These are phyloP conservation scores for Volvox africanus DNA, from an alignment of 139 green algal species.

Conservation along the genomic window DNA sequence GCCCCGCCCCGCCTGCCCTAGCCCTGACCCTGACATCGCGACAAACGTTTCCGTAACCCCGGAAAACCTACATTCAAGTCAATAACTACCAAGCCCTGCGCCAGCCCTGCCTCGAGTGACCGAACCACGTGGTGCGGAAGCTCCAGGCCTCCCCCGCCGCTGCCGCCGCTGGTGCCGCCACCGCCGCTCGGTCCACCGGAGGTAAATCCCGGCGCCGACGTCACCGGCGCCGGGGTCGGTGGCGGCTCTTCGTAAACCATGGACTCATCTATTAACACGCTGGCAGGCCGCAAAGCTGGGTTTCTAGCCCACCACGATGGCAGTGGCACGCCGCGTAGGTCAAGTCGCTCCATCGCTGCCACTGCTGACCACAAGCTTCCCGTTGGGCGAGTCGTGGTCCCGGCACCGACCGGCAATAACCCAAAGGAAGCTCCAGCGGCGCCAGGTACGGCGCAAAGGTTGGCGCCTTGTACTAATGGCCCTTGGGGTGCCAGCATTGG, in stretches of 20 bases:
- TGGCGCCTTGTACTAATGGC: background rate
- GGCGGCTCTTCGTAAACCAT: conserved; percentile 32
- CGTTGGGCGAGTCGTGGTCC: background rate
- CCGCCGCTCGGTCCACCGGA: background rate
- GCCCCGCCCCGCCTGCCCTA: too few species aligned
- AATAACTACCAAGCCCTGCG: conserved; percentile 27
- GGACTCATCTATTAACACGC: conserved; percentile 15
- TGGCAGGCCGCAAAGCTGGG: background rate
- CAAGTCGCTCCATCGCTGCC: conserved; percentile 9
- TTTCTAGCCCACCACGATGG: conserved; percentile 33
- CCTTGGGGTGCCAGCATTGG: background rate
- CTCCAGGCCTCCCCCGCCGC: conserved; percentile 1
- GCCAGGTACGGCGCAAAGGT: background rate
- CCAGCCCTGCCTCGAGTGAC: conserved; percentile 20
- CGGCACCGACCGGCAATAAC: background rate
- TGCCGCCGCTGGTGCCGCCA: background rate
- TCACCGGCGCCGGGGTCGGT: background rate
- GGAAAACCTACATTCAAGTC: conserved; percentile 11
- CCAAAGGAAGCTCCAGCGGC: background rate
- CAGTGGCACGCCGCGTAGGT: conserved; percentile 6
- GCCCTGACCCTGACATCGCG: too few species aligned
- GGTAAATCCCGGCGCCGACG: background rate
- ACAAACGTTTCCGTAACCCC: too few species aligned
- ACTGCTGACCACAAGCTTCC: conserved; percentile 3
- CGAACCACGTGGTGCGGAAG: conserved; percentile 1